Percentiles rank a stretch among this genome's conserved stretches.
Conservation (phyloP, 306 rosid genomes). For the Trifolium subterraneum region DNA sequence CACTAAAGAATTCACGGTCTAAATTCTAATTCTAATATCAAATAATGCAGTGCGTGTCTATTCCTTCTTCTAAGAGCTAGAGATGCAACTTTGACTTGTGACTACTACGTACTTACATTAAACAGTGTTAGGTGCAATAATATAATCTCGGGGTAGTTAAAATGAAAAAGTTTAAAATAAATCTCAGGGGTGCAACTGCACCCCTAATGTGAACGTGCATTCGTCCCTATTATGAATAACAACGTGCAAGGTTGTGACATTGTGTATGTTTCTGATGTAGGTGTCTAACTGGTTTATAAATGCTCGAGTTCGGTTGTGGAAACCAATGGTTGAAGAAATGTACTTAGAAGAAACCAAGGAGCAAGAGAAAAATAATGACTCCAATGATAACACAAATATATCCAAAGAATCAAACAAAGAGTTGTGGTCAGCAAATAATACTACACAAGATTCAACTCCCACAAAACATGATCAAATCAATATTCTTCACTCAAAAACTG, state of each 20-base stretch:
- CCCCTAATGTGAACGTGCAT: no score
- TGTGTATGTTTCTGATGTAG: slow-evolving; percentile 42
- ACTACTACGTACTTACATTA: no score
- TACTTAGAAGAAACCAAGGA: slow-evolving; percentile 76
- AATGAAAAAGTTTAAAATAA: no score
- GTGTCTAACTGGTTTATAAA: slow-evolving; percentile 92
- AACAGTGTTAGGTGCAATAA: no score
- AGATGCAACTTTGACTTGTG: no score
- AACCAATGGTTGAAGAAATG: slow-evolving; percentile 95
- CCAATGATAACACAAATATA: slow-evolving; percentile 32
- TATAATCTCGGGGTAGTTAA: no score
- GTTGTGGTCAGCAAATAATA: neutral
- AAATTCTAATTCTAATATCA: no score
- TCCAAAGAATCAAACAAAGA: slow-evolving; percentile 39
- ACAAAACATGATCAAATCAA: slow-evolving; percentile 26
- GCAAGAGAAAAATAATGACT: slow-evolving; percentile 48
- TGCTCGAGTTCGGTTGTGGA: slow-evolving; percentile 92
- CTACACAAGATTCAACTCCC: slow-evolving; percentile 36
- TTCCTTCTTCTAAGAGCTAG: no score
- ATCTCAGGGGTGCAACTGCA: no score
- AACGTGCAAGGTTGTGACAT: neutral
- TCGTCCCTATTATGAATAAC: no score
- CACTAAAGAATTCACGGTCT: no score
- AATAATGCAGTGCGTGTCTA: no score
- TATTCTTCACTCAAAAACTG: slow-evolving; percentile 40